Conservation (phyloP, 176 grass and related monocot genomes). For the Eleusine coracana region DNA sequence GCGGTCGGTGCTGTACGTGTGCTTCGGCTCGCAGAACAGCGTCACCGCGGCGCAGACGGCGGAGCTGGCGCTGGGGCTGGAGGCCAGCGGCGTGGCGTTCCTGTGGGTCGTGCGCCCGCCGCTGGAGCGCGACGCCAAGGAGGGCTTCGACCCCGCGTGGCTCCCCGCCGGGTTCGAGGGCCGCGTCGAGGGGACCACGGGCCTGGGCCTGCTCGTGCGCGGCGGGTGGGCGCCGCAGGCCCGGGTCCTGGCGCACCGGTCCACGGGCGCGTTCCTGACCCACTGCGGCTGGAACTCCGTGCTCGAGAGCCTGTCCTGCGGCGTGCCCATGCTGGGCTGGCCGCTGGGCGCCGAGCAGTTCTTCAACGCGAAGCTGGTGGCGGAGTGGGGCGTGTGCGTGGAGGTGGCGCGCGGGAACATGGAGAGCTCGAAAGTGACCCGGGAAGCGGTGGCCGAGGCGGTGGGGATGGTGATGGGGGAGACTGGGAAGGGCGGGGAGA, state of each 20-base stretch:
- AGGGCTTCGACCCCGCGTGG: conserved; percentile 47
- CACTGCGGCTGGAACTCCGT: conserved; percentile 80
- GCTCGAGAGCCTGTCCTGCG: conserved; percentile 56
- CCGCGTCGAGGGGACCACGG: not conserved
- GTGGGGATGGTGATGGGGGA: conserved; percentile 43
- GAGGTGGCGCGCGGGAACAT: conserved; percentile 60
- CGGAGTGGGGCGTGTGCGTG: conserved; percentile 55
- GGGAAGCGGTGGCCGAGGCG: conserved; percentile 21
- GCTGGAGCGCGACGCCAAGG: conserved; percentile 44
- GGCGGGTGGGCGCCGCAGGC: conserved; percentile 60
- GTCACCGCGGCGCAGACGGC: conserved; percentile 52
- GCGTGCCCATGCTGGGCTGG: conserved; percentile 60
- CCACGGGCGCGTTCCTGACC: conserved; percentile 59
- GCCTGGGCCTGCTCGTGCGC: conserved; percentile 33
- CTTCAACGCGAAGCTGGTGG: conserved; percentile 63
- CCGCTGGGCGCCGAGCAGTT: conserved; percentile 57
- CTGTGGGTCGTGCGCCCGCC: conserved; percentile 64
- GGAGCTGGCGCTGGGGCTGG: conserved; percentile 58
- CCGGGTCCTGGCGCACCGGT: conserved; percentile 55
- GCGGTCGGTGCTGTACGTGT: conserved; percentile 60
- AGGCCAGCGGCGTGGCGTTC: conserved; percentile 57
- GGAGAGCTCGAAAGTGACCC: conserved; percentile 42
- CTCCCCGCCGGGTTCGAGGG: conserved; percentile 67
- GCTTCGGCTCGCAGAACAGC: conserved; percentile 67
- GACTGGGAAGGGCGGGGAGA: conserved; percentile 30